Evolutionary conservation across 2,329 filamentous ascomycete genomes (phyloP).

Genomic region (Fusarium piperis): DNA sequence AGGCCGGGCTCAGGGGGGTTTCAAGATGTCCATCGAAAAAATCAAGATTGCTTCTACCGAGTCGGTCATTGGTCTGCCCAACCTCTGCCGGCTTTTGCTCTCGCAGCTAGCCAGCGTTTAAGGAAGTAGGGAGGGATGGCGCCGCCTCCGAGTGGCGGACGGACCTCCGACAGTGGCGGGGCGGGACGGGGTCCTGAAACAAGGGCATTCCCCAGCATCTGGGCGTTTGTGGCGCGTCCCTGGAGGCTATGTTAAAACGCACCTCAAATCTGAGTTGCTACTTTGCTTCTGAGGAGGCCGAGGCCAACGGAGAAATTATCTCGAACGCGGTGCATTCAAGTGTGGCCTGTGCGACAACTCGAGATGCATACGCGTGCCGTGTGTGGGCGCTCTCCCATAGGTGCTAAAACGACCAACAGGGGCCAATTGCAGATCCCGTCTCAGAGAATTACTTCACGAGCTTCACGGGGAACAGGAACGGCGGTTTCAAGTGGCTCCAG

Average conservation of each 20-base stretch:
- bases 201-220: constrained; percentile 20
- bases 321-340: not conserved
- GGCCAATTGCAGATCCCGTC: constrained; percentile 20
- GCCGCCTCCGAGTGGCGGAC: constrained; percentile 34
- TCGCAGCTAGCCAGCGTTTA: constrained; percentile 15
- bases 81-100: constrained; percentile 2
- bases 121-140: constrained; percentile 2
- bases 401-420: not conserved
- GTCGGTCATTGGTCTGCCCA: constrained; percentile 18
- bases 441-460: constrained; percentile 3
- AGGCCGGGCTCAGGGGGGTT: constrained; percentile 33
- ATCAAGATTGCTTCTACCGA: constrained; percentile 22
- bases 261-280: not conserved
- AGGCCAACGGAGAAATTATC: constrained; percentile 1
- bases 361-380: not conserved
- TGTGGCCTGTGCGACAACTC: not conserved
- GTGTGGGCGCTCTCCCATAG: not conserved
- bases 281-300: not conserved
- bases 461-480: constrained; percentile 24
- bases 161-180: constrained; percentile 18
- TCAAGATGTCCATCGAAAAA: constrained; percentile 30
- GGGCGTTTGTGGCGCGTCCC: not conserved
- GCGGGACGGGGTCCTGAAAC: constrained; percentile 30
- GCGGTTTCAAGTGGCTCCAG: constrained; percentile 40
- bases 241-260: not conserved